These are phyloP conservation scores for Annulohypoxylon maeteangense DNA, from an alignment of 495 filamentous ascomycete genomes.

Conservation along the genomic window DNA sequence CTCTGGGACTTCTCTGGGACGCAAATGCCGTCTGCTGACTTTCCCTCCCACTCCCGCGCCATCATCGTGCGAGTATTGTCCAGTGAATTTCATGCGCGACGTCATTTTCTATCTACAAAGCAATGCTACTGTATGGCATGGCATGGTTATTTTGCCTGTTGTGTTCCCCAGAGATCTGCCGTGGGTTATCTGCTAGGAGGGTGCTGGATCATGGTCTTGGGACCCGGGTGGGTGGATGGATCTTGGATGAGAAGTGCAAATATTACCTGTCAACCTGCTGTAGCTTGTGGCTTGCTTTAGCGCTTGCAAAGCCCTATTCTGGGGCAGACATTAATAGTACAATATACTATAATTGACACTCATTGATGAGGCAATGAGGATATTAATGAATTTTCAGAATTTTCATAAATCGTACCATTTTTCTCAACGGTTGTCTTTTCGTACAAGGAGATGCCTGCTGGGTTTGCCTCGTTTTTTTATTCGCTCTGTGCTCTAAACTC, in stretches of 20 bases:
- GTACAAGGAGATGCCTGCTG: conserved; percentile 27
- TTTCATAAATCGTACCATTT: neutral
- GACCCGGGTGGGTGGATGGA: conserved; percentile 28
- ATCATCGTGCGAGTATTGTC: conserved; percentile 27
- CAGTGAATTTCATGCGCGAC: conserved; percentile 18
- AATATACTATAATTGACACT: neutral
- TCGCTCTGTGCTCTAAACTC: conserved; percentile 7
- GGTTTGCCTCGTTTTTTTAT: conserved; percentile 21
- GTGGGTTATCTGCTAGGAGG: conserved; percentile 10
- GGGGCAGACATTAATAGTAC: conserved; percentile 18
- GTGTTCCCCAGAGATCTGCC: conserved; percentile 27
- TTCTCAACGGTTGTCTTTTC: neutral
- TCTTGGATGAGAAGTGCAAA: conserved; percentile 17
- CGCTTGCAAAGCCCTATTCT: neutral
- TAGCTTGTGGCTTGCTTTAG: conserved; percentile 25
- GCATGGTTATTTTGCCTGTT: conserved; percentile 15
- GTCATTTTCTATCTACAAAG: conserved; percentile 28
- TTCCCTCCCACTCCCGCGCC: conserved; percentile 33
- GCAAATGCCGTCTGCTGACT: conserved; percentile 18
- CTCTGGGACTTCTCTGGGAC: conserved; percentile 27
- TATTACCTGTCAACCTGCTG: conserved; percentile 20
- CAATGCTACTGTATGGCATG: conserved; percentile 14
- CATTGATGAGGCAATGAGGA: neutral
- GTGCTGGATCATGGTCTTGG: conserved; percentile 26
- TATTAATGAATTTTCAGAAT: no score